A percentile compares a stretch with the other conserved stretches of the same genome.
These are phyloP conservation scores for Trichophyton mentagrophytes DNA, from an alignment of 2,329 filamentous ascomycete species.

Conservation along the genomic window DNA sequence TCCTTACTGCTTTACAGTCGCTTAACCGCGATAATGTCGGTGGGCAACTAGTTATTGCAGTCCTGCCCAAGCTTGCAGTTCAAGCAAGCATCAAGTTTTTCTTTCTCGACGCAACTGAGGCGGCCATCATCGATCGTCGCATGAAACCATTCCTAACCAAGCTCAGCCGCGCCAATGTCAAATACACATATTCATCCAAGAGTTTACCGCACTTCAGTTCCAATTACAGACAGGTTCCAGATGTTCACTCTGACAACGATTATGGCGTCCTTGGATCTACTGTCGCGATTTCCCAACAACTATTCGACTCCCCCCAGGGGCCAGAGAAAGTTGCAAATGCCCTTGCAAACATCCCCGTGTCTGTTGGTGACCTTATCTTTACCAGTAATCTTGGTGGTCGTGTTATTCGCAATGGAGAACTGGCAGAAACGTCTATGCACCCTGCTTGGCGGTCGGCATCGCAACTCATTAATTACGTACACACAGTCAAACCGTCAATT, in stretches of 20 bases:
- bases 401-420: neutral
- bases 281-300: conserved; percentile 6
- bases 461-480: conserved; percentile 6
- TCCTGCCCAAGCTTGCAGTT: neutral
- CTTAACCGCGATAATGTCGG: neutral
- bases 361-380: conserved; percentile 4
- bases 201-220: neutral
- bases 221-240: conserved; percentile 1
- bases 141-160: neutral
- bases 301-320: conserved; percentile 7
- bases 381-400: conserved; percentile 6
- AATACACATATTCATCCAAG: conserved; percentile 31
- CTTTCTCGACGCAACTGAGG: neutral
- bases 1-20: neutral
- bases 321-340: conserved; percentile 3
- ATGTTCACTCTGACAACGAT: conserved; percentile 17
- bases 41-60: neutral
- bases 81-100: neutral
- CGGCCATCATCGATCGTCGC: neutral
- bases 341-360: conserved; percentile 3
- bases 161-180: conserved; percentile 20
- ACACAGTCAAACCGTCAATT: conserved; percentile 5
- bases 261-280: conserved; percentile 7
- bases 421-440: conserved; percentile 6
- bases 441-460: conserved; percentile 7